Evolutionary conservation across 2,329 filamentous ascomycete species (phyloP).

Genomic region (Penicillium hesseltinei): DNA sequence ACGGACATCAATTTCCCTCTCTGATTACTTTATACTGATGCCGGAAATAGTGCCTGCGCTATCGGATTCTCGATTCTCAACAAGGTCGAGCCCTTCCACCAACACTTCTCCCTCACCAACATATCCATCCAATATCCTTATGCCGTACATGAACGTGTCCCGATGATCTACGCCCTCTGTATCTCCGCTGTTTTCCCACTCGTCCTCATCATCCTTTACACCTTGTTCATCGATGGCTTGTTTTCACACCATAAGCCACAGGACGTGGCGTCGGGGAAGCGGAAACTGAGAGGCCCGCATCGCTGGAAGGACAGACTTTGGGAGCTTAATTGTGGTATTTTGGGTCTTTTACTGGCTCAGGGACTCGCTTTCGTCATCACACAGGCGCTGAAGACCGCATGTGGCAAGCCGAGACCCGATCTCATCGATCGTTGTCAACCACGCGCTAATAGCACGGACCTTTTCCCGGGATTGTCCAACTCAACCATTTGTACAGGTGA

Average conservation of each 20-base stretch:
- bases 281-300: conserved; percentile 47
- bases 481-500: conserved; percentile 53
- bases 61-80: conserved; percentile 54
- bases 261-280: conserved; percentile 35
- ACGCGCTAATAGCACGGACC: conserved; percentile 35
- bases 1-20: conserved; percentile 25
- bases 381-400: conserved; percentile 57
- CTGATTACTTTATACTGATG: neutral
- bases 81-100: conserved; percentile 55
- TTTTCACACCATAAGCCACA: conserved; percentile 52
- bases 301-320: conserved; percentile 57
- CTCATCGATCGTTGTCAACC: conserved; percentile 57
- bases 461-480: conserved; percentile 43
- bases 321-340: conserved; percentile 60
- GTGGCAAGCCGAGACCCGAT: conserved; percentile 60
- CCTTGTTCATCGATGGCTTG: conserved; percentile 57
- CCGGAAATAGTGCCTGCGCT: conserved; percentile 47
- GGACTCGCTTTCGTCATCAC: conserved; percentile 58
- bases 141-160: conserved; percentile 55
- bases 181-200: conserved; percentile 52
- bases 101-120: conserved; percentile 57
- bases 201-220: conserved; percentile 55
- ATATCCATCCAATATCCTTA: conserved; percentile 59
- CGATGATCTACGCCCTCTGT: conserved; percentile 50
- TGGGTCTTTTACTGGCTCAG: conserved; percentile 56